A percentile compares a stretch with the other conserved stretches of the same genome.
These are phyloP conservation scores for Sphaerostilbella broomeana DNA, from an alignment of 2,329 filamentous ascomycete species.

Conservation along the genomic window DNA sequence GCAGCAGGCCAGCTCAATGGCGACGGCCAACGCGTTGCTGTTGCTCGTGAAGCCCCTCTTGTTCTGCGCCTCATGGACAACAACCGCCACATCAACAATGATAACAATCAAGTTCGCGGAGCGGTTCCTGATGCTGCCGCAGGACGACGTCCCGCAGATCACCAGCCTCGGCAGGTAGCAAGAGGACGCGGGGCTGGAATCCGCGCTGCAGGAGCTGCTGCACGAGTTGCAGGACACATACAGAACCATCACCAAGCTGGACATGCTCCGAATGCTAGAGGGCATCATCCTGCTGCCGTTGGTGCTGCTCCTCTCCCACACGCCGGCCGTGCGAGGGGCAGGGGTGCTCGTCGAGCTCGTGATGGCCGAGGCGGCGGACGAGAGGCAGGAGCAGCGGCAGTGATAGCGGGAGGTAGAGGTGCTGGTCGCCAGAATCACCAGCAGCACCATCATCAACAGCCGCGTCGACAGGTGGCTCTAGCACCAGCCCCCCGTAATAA, in stretches of 20 bases:
- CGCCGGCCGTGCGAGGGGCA: constrained; percentile 9
- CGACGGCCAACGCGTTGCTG: constrained; percentile 29
- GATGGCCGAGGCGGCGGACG: constrained; percentile 11
- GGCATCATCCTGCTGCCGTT: background rate
- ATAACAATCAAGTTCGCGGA: constrained; percentile 16
- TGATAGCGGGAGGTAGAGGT: constrained; percentile 14
- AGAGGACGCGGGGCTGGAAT: constrained; percentile 6
- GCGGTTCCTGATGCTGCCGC: too few relatives aligned
- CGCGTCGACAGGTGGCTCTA: background rate
- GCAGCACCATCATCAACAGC: background rate
- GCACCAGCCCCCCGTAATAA: background rate
- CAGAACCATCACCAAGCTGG: constrained; percentile 1
- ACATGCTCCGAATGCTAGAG: constrained; percentile 6
- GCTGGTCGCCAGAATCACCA: constrained; percentile 6
- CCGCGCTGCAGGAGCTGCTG: background rate
- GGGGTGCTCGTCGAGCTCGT: constrained; percentile 4
- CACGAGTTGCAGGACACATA: background rate
- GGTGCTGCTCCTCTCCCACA: too few relatives aligned
- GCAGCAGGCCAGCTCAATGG: constrained; percentile 22
- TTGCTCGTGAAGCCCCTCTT: constrained; percentile 51
- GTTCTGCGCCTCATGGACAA: constrained; percentile 47
- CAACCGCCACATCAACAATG: constrained; percentile 15
- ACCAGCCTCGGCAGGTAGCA: constrained; percentile 1
- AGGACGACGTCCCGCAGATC: constrained; percentile 11
- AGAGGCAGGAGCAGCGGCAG: constrained; percentile 9